These are phyloP conservation scores for Simmondsia chinensis DNA, from an alignment of 148 eudicot genomes.

Conservation along the genomic window DNA sequence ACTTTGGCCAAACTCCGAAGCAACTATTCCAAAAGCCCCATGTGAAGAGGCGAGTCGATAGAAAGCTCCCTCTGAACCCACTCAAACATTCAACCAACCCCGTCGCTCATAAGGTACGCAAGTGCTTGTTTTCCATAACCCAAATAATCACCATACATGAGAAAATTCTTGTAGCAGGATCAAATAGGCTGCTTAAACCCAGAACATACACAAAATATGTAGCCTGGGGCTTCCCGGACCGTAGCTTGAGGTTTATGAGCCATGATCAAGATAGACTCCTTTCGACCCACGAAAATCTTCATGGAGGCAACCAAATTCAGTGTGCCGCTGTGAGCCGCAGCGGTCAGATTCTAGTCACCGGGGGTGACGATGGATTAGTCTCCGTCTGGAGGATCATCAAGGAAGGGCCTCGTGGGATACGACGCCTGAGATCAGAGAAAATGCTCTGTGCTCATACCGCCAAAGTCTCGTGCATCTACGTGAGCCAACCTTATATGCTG, in stretches of 20 bases:
- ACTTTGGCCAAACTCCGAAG: constrained; percentile 98
- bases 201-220: constrained; percentile 71
- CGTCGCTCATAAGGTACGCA: constrained; percentile 54
- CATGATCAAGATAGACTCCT: constrained; percentile 81
- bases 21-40: constrained; percentile 85
- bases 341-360: constrained; percentile 73
- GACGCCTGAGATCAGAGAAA: constrained; percentile 54
- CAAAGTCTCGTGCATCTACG: constrained; percentile 67
- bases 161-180: constrained; percentile 60
- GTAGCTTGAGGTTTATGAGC: constrained; percentile 74
- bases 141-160: constrained; percentile 61
- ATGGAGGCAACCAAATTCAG: constrained; percentile 76
- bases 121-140: constrained; percentile 52
- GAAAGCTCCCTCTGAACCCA: constrained; percentile 61
- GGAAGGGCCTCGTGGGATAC: constrained; percentile 41
- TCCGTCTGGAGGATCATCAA: constrained; percentile 83
- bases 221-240: constrained; percentile 95
- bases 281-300: constrained; percentile 97
- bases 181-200: constrained; percentile 71
- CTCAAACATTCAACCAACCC: constrained; percentile 56
- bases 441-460: constrained; percentile 69
- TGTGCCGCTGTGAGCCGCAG: constrained; percentile 81
- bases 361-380: constrained; percentile 79
- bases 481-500: constrained; percentile 94
- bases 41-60: constrained; percentile 55